phyloP scores from a whole-genome alignment of 148 eudicot genomes.

The Fagopyrum esculentum region DNA sequence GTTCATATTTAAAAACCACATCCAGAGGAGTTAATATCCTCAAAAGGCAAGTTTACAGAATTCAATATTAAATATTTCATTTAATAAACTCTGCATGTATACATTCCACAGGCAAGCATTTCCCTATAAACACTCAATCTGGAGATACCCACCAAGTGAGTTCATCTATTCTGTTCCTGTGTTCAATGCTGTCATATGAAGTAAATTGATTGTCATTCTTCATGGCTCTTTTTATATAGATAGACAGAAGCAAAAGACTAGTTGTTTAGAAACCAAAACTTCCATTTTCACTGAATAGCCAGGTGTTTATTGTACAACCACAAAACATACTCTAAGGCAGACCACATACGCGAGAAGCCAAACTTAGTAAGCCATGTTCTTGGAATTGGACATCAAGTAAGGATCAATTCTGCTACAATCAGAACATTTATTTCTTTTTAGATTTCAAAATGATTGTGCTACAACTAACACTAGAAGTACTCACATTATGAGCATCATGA shows the following conservation, averaged over 20 bases:
- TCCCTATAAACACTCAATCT: conserved; percentile 15
- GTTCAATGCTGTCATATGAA: not conserved
- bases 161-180: not conserved
- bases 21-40: conserved; percentile 12
- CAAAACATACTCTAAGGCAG: conserved; percentile 17
- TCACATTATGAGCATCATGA: no score
- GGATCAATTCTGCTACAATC: conserved; percentile 17
- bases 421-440: not conserved
- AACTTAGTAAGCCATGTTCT: not conserved
- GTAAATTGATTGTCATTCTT: not conserved
- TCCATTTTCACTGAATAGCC: conserved; percentile 1
- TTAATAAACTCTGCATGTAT: conserved; percentile 17
- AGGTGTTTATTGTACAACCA: conserved; percentile 23
- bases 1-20: conserved; percentile 12
- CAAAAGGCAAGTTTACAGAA: conserved; percentile 28
- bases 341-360: not conserved
- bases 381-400: not conserved
- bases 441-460: no score
- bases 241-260: not conserved
- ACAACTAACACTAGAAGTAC: no score
- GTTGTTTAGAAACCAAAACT: not conserved
- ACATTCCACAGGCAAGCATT: conserved; percentile 9
- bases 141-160: conserved; percentile 24
- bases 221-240: not conserved
- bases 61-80: conserved; percentile 12